These are phyloP conservation scores for Harringtonia aguacate DNA, from an alignment of 2,329 filamentous ascomycete species.

Conservation along the genomic window DNA sequence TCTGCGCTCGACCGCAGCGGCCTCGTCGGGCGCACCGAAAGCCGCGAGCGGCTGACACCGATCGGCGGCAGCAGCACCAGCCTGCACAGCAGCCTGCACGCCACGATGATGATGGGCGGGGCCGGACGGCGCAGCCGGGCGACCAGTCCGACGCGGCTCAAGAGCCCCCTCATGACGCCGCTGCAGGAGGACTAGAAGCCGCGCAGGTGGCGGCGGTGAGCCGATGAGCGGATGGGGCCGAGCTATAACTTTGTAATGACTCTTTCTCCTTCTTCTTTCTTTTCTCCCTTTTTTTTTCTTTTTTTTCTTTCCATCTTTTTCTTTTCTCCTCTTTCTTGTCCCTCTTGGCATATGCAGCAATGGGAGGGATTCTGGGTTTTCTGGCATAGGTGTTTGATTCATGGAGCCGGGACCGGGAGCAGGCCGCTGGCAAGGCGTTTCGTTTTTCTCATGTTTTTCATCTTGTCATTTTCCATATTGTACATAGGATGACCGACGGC, in stretches of 20 bases:
- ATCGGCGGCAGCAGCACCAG: too few relatives aligned
- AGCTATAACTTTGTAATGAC: background rate
- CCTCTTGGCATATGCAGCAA: too few relatives aligned
- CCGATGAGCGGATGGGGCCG: too few relatives aligned
- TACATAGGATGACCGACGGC: too few relatives aligned
- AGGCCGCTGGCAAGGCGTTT: too few relatives aligned
- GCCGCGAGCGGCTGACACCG: constrained; percentile 62
- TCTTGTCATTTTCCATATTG: too few relatives aligned
- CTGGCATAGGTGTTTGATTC: too few relatives aligned
- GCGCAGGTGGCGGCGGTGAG: background rate
- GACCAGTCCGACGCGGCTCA: constrained; percentile 46
- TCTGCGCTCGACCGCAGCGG: constrained; percentile 56
- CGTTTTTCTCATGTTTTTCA: too few relatives aligned
- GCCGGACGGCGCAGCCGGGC: constrained; percentile 47
- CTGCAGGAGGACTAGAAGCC: constrained; percentile 25
- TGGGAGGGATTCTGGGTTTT: background rate
- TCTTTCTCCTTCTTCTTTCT: background rate
- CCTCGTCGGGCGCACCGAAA: constrained; percentile 73
- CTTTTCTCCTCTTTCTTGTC: background rate
- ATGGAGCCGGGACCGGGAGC: too few relatives aligned
- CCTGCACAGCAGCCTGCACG: too few relatives aligned
- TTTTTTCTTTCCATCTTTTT: background rate
- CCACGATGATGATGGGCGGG: constrained; percentile 40
- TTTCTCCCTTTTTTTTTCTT: background rate
- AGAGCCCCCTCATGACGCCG: constrained; percentile 45